Percentiles rank a stretch among this genome's conserved stretches.
phyloP scores from a whole-genome alignment of 1,139 yeast genomes.

The Geotrichum siamense region DNA sequence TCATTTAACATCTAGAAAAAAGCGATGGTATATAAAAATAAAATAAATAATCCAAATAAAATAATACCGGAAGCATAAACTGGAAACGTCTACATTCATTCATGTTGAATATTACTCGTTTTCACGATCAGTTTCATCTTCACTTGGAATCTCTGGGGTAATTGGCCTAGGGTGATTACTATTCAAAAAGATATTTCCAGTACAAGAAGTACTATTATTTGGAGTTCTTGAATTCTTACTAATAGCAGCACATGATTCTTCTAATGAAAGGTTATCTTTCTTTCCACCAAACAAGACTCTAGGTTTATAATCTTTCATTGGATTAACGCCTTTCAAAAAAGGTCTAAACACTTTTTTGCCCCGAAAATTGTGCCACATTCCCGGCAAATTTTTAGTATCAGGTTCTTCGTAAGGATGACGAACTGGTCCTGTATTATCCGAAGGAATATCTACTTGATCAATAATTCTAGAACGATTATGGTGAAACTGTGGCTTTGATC shows the following conservation, averaged over 20 bases:
- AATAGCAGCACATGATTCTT: neutral
- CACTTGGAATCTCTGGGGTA: conserved; percentile 15
- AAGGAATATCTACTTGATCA: neutral
- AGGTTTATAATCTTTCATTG: conserved; percentile 9
- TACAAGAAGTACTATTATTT: neutral
- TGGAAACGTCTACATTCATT: no score
- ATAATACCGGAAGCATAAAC: no score
- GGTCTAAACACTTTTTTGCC: conserved; percentile 37
- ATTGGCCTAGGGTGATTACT: conserved; percentile 2
- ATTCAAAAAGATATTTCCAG: neutral
- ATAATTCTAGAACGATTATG: conserved; percentile 1
- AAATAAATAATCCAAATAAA: no score
- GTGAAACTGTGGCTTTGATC: neutral
- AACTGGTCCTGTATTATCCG: neutral
- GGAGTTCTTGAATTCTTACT: neutral
- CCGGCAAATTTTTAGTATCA: conserved; percentile 21
- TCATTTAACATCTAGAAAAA: no score
- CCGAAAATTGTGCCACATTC: conserved; percentile 38
- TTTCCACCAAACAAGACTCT: conserved; percentile 1
- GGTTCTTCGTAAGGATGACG: conserved; percentile 6
- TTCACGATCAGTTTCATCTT: conserved; percentile 8
- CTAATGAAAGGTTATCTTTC: neutral
- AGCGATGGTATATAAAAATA: no score
- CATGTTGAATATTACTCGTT: no score
- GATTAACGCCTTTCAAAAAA: conserved; percentile 24